Percentiles rank a stretch among this genome's conserved stretches.
These are phyloP conservation scores for Cladophialophora exuberans DNA, from an alignment of 2,329 filamentous ascomycete species.

Conservation along the genomic window DNA sequence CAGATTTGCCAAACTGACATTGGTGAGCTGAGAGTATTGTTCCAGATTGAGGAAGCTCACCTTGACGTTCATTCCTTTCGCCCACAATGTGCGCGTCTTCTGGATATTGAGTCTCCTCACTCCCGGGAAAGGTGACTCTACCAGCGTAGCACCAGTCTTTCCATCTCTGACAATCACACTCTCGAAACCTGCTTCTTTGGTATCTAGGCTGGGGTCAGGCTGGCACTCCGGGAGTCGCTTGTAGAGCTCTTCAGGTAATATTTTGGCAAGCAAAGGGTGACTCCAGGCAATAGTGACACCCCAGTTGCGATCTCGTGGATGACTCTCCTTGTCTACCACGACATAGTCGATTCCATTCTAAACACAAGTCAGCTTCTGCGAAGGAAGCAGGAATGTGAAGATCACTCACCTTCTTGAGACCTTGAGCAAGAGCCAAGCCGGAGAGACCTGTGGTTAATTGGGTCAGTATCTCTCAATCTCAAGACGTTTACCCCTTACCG, in stretches of 20 bases:
- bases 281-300: slow-evolving; percentile 40
- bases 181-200: slow-evolving; percentile 21
- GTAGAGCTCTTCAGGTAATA: slow-evolving; percentile 41
- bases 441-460: slow-evolving; percentile 18
- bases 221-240: slow-evolving; percentile 37
- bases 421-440: slow-evolving; percentile 26
- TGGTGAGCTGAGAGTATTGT: background rate
- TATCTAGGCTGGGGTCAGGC: slow-evolving; percentile 41
- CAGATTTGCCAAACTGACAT: slow-evolving; percentile 25
- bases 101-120: slow-evolving; percentile 44
- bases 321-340: slow-evolving; percentile 27
- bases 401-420: slow-evolving; percentile 22
- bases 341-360: slow-evolving; percentile 29
- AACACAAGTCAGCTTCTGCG: too few species aligned
- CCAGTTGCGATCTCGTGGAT: slow-evolving; percentile 29
- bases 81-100: slow-evolving; percentile 39
- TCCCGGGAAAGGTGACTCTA: slow-evolving; percentile 33
- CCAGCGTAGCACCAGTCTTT: slow-evolving; percentile 34
- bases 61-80: slow-evolving; percentile 37
- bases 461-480: background rate
- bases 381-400: background rate
- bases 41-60: background rate
- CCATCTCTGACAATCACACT: slow-evolving; percentile 30
- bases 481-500: too few species aligned
- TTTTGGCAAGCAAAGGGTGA: slow-evolving; percentile 39